Evolutionary conservation across 208 protist species (phyloP).

Genomic region (Trypanosoma conorhini): DNA sequence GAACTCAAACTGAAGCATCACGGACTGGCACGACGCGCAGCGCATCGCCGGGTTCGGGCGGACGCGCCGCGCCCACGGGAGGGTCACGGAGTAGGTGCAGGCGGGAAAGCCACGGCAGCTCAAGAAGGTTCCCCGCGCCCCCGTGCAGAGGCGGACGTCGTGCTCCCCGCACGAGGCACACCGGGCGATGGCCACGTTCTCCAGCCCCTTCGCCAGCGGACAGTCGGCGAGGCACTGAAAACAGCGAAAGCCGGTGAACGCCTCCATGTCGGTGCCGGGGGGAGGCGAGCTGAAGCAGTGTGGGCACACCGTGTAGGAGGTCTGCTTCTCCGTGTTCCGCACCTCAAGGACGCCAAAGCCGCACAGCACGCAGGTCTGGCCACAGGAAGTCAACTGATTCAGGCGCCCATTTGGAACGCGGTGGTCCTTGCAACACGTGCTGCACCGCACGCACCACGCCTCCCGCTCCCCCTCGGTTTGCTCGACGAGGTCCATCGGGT

Average conservation of each 20-base stretch:
- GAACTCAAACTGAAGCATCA: conserved; percentile 84
- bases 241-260: conserved; percentile 72
- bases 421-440: conserved; percentile 39
- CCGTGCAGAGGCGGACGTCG: conserved; percentile 68
- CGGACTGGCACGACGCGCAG: conserved; percentile 56
- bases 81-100: conserved; percentile 56
- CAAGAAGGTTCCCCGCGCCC: conserved; percentile 43
- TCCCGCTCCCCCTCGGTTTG: conserved; percentile 43
- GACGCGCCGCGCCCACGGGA: conserved; percentile 59
- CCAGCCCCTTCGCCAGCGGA: conserved; percentile 66
- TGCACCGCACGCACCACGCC: conserved; percentile 50
- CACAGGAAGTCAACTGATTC: conserved; percentile 43
- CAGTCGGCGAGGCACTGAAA: conserved; percentile 85
- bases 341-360: conserved; percentile 63
- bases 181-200: conserved; percentile 53
- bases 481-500: conserved; percentile 64
- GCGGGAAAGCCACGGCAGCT: conserved; percentile 71
- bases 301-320: conserved; percentile 74
- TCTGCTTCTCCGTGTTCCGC: conserved; percentile 68
- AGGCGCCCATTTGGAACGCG: conserved; percentile 61
- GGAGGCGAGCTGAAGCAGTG: conserved; percentile 80
- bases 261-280: conserved; percentile 23
- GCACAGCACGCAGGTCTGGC: conserved; percentile 65
- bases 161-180: conserved; percentile 65
- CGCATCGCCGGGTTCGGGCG: conserved; percentile 42